Evolutionary conservation across 176 grass and related monocot species (phyloP).

Genomic region (Paspalum notatum): DNA sequence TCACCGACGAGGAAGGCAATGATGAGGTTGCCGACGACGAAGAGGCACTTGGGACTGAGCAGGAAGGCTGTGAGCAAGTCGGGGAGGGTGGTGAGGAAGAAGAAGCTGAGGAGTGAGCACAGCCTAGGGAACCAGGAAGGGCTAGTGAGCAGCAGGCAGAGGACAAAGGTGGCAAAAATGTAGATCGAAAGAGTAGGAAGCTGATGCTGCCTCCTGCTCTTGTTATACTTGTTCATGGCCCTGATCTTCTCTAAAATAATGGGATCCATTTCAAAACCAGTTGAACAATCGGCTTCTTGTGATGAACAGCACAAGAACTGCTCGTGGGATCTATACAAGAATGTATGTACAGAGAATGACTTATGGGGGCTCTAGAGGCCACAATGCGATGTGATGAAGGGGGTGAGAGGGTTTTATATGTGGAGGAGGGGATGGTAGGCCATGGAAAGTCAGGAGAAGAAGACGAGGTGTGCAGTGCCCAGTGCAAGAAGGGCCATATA

Average conservation of each 20-base stretch:
- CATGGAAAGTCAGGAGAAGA: slow-evolving; percentile 31
- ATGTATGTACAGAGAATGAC: slow-evolving; percentile 31
- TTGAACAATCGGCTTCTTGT: slow-evolving; percentile 37
- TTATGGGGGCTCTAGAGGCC: slow-evolving; percentile 35
- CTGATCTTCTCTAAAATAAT: slow-evolving; percentile 68
- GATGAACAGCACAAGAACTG: slow-evolving; percentile 23
- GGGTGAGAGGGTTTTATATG: slow-evolving; percentile 49
- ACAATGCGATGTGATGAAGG: slow-evolving; percentile 26
- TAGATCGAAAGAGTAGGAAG: slow-evolving; percentile 50
- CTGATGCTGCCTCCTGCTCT: slow-evolving; percentile 47
- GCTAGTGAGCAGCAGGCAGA: slow-evolving; percentile 66
- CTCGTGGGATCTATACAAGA: slow-evolving; percentile 14
- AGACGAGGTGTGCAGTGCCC: background rate
- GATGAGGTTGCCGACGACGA: slow-evolving; percentile 83
- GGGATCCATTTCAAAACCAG: slow-evolving; percentile 59
- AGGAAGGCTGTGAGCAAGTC: slow-evolving; percentile 51
- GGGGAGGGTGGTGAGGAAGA: slow-evolving; percentile 60
- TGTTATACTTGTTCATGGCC: slow-evolving; percentile 74
- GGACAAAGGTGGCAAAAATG: slow-evolving; percentile 46
- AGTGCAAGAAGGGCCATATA: slow-evolving; percentile 17
- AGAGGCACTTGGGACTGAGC: slow-evolving; percentile 78
- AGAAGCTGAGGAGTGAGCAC: slow-evolving; percentile 44
- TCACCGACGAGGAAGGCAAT: slow-evolving; percentile 78
- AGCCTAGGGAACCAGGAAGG: slow-evolving; percentile 66
- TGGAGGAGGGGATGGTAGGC: slow-evolving; percentile 25